Evolutionary conservation across 169 alveolate genomes (phyloP).

Genomic region (Pseudocohnilembus persalinus): DNA sequence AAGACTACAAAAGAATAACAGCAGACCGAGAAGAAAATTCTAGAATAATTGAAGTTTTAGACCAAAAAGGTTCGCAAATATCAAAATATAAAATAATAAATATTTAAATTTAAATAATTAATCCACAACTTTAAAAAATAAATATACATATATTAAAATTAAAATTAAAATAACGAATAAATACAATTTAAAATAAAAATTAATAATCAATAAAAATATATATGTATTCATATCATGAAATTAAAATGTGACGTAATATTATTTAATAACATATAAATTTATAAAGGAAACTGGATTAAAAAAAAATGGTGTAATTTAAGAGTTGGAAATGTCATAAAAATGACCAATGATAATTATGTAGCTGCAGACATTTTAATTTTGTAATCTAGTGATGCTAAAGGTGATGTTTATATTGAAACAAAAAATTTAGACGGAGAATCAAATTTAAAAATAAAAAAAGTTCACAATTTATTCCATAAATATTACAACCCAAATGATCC

Average conservation of each 20-base stretch:
- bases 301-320: slow-evolving; percentile 50
- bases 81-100: no score
- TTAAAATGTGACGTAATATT: no score
- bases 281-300: background rate
- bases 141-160: no score
- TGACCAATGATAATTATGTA: slow-evolving; percentile 85
- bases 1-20: slow-evolving; percentile 94
- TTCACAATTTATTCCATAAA: slow-evolving; percentile 32
- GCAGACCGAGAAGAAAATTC: slow-evolving; percentile 95
- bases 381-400: slow-evolving; percentile 86
- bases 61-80: no score
- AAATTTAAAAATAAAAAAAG: slow-evolving; percentile 87
- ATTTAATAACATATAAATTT: no score
- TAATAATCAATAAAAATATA: no score
- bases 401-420: slow-evolving; percentile 91
- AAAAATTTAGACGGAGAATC: slow-evolving; percentile 95
- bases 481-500: background rate
- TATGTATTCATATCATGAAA: background rate
- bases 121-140: no score
- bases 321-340: slow-evolving; percentile 94
- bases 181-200: no score
- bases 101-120: no score
- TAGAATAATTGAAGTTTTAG: no score
- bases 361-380: slow-evolving; percentile 96
- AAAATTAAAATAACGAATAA: no score